Evolutionary conservation across 176 grass and related monocot species (phyloP), one percentile per base, ranked within the genome.

Genomic region (Lolium rigidum): DNA sequence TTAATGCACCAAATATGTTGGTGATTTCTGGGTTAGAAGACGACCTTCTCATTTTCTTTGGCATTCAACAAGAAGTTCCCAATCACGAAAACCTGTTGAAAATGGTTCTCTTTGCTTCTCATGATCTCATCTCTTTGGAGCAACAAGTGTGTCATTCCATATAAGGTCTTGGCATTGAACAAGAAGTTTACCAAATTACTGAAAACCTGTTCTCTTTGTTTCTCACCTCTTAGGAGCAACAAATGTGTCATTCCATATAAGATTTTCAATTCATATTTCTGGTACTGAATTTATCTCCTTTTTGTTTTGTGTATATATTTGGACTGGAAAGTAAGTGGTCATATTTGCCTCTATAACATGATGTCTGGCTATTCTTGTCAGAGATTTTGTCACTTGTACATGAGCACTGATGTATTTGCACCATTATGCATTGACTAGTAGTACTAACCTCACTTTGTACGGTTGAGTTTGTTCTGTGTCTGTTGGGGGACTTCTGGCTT

Each of bases 401-500:
- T 38, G 9, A 18, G 7, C 2, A 39, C n/a, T 46, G 15, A 16
- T 38, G 8, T 35, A n/a, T 10, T 47, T 44, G 41, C 41, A 44
- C 43, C 43, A 61, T 52, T 15, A 12, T 26, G 7, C 28, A 81
- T 52, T 76, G 58, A 77, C 21, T 63, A 86, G 80, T 24, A 22
- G 6, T 24, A 14, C 22, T 63, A 49, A 20, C 52, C 9, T 84
- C 12, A 38, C 74, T 13, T 54, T 18, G 9, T 66, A 57, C 24
- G 37, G 37, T 74, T 10, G 9, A 57, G 65, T 81, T 70, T 60
- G 70, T 60, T 76, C 20, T 51, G 20, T 77, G 38, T 85, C 26
- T 89, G 51, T 26, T 62, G 10, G 50, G 49, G 68, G 24, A 41
- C 67, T 28, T 89, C n/a, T 81, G 77, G 41, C 41, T 35, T 73